Evolutionary conservation across 1,284 basidiomycete species (phyloP).

Genomic region (Mycocalia duriaeana): DNA sequence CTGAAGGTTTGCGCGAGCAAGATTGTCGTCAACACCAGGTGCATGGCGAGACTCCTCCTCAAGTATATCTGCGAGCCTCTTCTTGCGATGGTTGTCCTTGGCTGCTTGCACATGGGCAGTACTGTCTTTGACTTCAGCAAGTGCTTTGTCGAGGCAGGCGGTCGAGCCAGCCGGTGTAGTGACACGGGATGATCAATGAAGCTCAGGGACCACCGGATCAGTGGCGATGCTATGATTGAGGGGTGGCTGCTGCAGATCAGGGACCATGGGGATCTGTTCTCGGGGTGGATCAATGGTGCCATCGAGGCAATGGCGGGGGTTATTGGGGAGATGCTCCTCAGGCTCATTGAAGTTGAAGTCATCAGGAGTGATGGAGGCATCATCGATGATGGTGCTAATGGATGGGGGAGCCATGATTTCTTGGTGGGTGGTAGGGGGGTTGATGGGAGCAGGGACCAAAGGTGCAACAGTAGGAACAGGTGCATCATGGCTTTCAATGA

Average conservation of each 20-base stretch:
- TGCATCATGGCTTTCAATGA: conserved; percentile 25
- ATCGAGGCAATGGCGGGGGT: neutral
- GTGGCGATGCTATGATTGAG: too few relatives aligned
- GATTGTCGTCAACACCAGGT: too few relatives aligned
- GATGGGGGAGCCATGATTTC: neutral
- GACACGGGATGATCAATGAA: neutral
- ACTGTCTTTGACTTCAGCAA: neutral
- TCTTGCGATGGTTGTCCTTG: neutral
- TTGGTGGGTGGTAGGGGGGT: neutral
- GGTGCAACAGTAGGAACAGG: too few relatives aligned
- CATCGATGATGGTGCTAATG: neutral
- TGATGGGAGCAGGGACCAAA: too few relatives aligned
- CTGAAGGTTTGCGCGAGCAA: too few relatives aligned
- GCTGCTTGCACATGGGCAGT: too few relatives aligned
- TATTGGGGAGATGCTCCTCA: neutral
- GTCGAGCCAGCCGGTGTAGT: neutral
- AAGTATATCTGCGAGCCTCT: neutral
- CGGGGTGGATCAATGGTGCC: too few relatives aligned
- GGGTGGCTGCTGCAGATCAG: too few relatives aligned
- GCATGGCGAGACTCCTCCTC: neutral
- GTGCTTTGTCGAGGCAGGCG: neutral
- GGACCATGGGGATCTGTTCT: too few relatives aligned
- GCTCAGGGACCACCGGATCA: too few relatives aligned
- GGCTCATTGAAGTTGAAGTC: conserved; percentile 3
- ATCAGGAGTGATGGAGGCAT: neutral